Evolutionary conservation across 352 stramenopile genomes (phyloP), one percentile per base, ranked within the genome.

Genomic region (Phytophthora vignae): DNA sequence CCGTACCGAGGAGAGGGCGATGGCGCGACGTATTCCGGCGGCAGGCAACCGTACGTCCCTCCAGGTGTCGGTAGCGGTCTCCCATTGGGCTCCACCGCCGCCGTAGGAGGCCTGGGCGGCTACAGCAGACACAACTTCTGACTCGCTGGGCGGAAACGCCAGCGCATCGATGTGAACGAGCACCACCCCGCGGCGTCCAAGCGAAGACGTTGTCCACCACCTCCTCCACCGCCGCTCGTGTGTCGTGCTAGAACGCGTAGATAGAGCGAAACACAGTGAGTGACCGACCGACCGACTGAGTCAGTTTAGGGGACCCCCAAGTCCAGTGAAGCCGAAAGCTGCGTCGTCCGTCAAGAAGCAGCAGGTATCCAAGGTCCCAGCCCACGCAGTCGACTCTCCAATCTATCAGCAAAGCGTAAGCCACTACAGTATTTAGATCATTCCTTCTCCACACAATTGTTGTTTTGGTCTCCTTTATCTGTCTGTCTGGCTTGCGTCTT

Each of bases 121-220:
- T 94, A 91, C 75, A 92, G 86, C 71, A 79, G 84, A 77, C 86
- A 94, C 83, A 94, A 94, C 65, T 92, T 85, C 76, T 91, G 78
- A 86, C 22, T 60, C 40, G 14, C 63, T 44, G 6, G 11, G 57
- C 54, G 36, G 48, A 64, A 77, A 53, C 55, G 67, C 59, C 65
- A 73, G 52, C 59, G 49, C 64, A 59, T 79, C 60, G 55, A 79
- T 70, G 64, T 73, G 59, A 70, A 31, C 40, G 42, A 73, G 19
- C 57, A 69, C 33, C 38, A 25, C 48, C 29, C 38, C 52, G 53
- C 56, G 46, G 56, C 54, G 33, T 8, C 54, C 27, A 48, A 49
- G 31, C 36, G 33, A 59, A 44, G 67, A 52, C 21, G 25, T 7
- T 12, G 12, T 10, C 50, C 57, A 8, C 46, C 44, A 31, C 27